Percentiles rank a stretch among this genome's conserved stretches.
phyloP scores from a whole-genome alignment of 2,329 filamentous ascomycete genomes.

The Colletotrichum sidae region DNA sequence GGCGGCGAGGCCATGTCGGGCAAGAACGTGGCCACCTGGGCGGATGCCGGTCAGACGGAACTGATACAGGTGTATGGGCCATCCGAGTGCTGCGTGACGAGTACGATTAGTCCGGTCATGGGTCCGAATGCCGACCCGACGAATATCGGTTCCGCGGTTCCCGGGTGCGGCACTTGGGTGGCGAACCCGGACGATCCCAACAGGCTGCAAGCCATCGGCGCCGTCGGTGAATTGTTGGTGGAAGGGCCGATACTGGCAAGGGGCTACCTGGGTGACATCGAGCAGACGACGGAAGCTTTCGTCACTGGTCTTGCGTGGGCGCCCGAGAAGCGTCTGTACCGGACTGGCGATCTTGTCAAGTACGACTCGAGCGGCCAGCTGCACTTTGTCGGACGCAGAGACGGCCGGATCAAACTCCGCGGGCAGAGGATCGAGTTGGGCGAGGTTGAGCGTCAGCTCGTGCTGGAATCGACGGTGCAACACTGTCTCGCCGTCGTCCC shows the following conservation, averaged over 20 bases:
- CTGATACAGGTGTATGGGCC: conserved; percentile 65
- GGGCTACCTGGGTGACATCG: conserved; percentile 77
- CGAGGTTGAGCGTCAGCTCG: conserved; percentile 70
- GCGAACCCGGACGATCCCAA: conserved; percentile 27
- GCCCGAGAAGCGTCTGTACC: conserved; percentile 70
- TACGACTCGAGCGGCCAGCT: conserved; percentile 82
- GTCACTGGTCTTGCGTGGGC: conserved; percentile 76
- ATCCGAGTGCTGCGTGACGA: conserved; percentile 60
- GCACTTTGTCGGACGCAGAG: conserved; percentile 77
- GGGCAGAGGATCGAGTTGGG: conserved; percentile 83
- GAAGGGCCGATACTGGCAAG: conserved; percentile 40
- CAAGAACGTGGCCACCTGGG: conserved; percentile 59
- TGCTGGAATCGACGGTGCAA: background rate
- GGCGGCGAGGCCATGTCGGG: conserved; percentile 65
- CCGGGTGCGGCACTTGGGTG: conserved; percentile 36
- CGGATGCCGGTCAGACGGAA: conserved; percentile 46
- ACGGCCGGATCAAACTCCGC: conserved; percentile 84
- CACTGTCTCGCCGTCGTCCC: conserved; percentile 22
- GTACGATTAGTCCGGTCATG: conserved; percentile 45
- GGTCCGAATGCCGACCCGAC: conserved; percentile 54
- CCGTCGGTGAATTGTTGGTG: conserved; percentile 39
- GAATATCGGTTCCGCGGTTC: conserved; percentile 43
- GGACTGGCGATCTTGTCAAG: conserved; percentile 84
- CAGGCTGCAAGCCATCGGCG: conserved; percentile 29
- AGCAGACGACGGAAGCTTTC: conserved; percentile 74